Evolutionary conservation across 495 filamentous ascomycete species (phyloP), one percentile per base, ranked within the genome.

Genomic region (Geopyxis carbonaria): DNA sequence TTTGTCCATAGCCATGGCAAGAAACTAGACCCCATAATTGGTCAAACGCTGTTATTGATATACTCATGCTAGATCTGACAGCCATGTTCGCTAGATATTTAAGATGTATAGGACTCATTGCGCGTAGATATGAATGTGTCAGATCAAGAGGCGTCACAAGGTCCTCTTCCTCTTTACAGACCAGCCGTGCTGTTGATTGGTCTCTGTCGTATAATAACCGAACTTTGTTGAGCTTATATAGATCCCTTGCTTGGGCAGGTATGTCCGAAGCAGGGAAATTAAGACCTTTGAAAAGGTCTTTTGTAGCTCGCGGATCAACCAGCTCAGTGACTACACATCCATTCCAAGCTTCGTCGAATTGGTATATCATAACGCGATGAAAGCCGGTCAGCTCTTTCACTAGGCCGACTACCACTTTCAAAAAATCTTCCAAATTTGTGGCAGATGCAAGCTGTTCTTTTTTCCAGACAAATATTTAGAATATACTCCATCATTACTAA

Each of bases 201-300:
- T 82, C 78, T 42, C 80, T 63, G 45, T 86, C 78, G 53, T 86
- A 86, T 9, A 85, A 63, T 13, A 86, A 58, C 7, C 80, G 72
- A 5, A 84, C 78, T 58, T 75, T 86, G 67, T 72, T 93, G 61
- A 77, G 57, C 61, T 78, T 73, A 66, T 89, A 77, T 32, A 91
- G 61, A 49, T 86, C 78, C 28, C 81, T 69, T 10, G 80, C 80
- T 58, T 87, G 86, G 45, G 75, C 80, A 4, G 83, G 83, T 23
- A 93, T 93, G 55, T 93, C 87, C 5, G 82, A 77, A 5, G 85
- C 84, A 0, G 86, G 86, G 45, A 95, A 93, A 57, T 91, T 75
- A 13, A 93, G 65, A 5, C 83, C 85, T 51, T 87, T 82, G 61
- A 83, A 94, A 0, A 93, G 65, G 55, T 93, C 83, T 40, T 78